phyloP scores from a whole-genome alignment of 2,329 filamentous ascomycete species.

The Alternaria ventricosa region DNA sequence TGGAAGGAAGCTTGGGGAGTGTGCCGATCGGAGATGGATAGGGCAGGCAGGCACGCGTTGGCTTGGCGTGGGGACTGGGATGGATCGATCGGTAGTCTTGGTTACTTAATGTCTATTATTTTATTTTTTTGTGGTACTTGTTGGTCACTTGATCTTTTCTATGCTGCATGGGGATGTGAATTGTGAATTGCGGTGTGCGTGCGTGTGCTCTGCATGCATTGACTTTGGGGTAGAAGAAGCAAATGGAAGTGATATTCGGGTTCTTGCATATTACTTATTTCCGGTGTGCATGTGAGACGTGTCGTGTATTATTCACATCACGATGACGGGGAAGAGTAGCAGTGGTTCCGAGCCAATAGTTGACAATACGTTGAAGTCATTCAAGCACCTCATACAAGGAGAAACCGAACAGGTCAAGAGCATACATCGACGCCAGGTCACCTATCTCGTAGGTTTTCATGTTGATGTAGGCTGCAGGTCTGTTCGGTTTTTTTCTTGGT shows the following conservation, averaged over 20 bases:
- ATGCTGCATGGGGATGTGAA: background rate
- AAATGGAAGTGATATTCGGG: background rate
- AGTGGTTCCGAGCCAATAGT: background rate
- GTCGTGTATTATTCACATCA: background rate
- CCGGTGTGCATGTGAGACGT: background rate
- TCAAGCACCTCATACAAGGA: background rate
- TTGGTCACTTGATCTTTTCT: background rate
- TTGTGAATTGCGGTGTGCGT: background rate
- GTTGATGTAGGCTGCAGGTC: background rate
- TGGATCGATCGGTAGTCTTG: background rate
- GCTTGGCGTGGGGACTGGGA: background rate
- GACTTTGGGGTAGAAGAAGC: background rate
- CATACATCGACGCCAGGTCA: background rate
- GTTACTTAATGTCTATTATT: background rate
- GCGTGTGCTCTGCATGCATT: background rate
- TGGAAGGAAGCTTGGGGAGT: background rate
- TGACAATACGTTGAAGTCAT: background rate
- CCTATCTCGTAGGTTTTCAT: background rate
- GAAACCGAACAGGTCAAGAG: background rate
- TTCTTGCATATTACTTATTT: background rate
- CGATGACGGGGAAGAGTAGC: background rate
- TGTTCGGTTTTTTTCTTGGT: background rate
- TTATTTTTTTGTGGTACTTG: background rate
- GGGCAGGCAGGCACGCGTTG: slow-evolving; percentile 5
- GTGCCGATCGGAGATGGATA: background rate